phyloP scores from a whole-genome alignment of 2,329 filamentous ascomycete species.

The Exophiala sideris region DNA sequence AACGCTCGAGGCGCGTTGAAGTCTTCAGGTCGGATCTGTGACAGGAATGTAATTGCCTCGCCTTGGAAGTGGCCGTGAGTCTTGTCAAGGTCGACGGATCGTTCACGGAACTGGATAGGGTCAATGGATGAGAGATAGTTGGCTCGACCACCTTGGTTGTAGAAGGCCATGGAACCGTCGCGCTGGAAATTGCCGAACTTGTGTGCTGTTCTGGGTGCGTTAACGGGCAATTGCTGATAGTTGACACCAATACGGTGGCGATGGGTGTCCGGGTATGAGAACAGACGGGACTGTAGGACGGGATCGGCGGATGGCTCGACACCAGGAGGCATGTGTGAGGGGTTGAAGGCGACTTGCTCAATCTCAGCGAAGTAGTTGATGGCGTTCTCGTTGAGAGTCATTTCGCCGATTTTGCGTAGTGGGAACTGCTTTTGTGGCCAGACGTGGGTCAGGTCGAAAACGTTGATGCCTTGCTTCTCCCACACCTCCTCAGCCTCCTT shows the following conservation, averaged over 20 bases:
- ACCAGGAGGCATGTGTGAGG: conserved; percentile 64
- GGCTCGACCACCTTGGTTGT: conserved; percentile 60
- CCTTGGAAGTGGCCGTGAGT: conserved; percentile 50
- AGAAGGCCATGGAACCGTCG: conserved; percentile 67
- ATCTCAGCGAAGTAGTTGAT: conserved; percentile 64
- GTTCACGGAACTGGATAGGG: conserved; percentile 48
- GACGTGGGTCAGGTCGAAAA: conserved; percentile 54
- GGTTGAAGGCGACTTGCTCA: conserved; percentile 68
- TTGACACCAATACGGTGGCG: conserved; percentile 62
- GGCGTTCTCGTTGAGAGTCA: conserved; percentile 53
- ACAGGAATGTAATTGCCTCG: conserved; percentile 50
- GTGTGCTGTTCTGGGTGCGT: conserved; percentile 50
- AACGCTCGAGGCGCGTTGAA: conserved; percentile 53
- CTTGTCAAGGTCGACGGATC: conserved; percentile 48
- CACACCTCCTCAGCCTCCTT: conserved; percentile 64
- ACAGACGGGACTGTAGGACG: conserved; percentile 65
- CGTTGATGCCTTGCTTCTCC: conserved; percentile 58
- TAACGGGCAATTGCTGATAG: conserved; percentile 63
- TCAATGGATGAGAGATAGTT: conserved; percentile 55
- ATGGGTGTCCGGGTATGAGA: conserved; percentile 68
- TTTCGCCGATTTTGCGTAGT: conserved; percentile 52
- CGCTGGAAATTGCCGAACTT: conserved; percentile 65
- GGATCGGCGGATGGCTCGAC: conserved; percentile 68
- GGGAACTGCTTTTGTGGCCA: conserved; percentile 54
- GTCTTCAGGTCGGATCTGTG: conserved; percentile 52